Conservation (phyloP, 805 yeast genomes). For the Clavispora fructus region DNA sequence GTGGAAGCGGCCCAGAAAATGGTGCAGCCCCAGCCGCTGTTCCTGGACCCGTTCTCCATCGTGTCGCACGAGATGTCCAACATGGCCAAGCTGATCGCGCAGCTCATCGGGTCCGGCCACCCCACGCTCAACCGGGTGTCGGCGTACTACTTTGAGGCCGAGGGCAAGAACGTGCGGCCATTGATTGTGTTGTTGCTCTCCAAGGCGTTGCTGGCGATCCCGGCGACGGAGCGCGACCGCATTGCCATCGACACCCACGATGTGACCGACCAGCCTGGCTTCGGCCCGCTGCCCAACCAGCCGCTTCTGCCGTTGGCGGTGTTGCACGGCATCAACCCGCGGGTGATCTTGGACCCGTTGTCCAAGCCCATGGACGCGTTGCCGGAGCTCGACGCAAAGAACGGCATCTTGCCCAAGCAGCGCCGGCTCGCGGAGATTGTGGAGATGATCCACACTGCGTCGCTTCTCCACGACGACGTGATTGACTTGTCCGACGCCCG, state of each 20-base stretch:
- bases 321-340: slow-evolving; percentile 88
- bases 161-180: slow-evolving; percentile 94
- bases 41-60: slow-evolving; percentile 81
- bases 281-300: slow-evolving; percentile 52
- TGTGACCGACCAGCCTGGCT: slow-evolving; percentile 62
- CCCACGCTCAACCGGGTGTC: slow-evolving; percentile 89
- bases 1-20: slow-evolving; percentile 67
- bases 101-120: slow-evolving; percentile 86
- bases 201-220: slow-evolving; percentile 74
- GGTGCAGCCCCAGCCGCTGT: slow-evolving; percentile 55
- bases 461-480: slow-evolving; percentile 92
- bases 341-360: slow-evolving; percentile 73
- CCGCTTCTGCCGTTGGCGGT: slow-evolving; percentile 77
- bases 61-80: slow-evolving; percentile 92
- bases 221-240: slow-evolving; percentile 60
- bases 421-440: slow-evolving; percentile 94
- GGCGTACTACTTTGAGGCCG: slow-evolving; percentile 92
- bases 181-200: slow-evolving; percentile 77
- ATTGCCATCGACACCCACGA: slow-evolving; percentile 57
- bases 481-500: slow-evolving; percentile 86
- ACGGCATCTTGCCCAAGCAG: slow-evolving; percentile 90
- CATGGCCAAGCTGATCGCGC: slow-evolving; percentile 80
- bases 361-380: slow-evolving; percentile 72
- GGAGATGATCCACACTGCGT: slow-evolving; percentile 97
- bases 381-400: slow-evolving; percentile 52